A percentile compares a stretch with the other conserved stretches of the same genome.
Conservation (phyloP, 176 grass and related monocot genomes). For the Oryza brachyantha region DNA sequence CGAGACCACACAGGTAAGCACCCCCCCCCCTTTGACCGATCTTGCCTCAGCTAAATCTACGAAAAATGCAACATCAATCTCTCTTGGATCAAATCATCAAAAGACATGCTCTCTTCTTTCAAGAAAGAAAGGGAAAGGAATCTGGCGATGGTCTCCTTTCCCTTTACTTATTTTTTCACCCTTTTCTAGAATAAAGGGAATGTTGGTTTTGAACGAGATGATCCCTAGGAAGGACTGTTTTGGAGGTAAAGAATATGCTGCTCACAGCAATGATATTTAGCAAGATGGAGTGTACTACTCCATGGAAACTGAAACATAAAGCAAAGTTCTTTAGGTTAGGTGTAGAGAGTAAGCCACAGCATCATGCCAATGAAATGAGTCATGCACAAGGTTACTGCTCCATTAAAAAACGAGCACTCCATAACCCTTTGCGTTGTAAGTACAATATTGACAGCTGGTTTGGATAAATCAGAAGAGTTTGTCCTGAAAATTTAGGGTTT, state of each 20-base stretch:
- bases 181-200: background rate
- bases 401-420: background rate
- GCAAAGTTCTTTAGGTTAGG: background rate
- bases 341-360: background rate
- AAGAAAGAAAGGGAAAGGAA: conserved; percentile 34
- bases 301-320: background rate
- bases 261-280: background rate
- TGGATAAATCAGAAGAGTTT: background rate
- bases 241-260: conserved; percentile 35
- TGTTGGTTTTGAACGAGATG: conserved; percentile 26
- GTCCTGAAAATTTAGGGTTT: background rate
- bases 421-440: background rate
- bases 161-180: background rate
- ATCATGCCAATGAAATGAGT: background rate
- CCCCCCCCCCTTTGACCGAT: conserved; percentile 22
- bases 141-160: conserved; percentile 10
- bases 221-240: conserved; percentile 41
- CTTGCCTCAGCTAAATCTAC: background rate
- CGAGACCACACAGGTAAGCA: background rate
- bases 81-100: conserved; percentile 44
- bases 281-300: background rate
- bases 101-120: conserved; percentile 48
- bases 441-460: background rate
- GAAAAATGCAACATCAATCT: background rate
- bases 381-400: background rate